Base-by-base conservation (phyloP, 768 basidiomycete species). In the Lactarius hatsudake region DNA sequence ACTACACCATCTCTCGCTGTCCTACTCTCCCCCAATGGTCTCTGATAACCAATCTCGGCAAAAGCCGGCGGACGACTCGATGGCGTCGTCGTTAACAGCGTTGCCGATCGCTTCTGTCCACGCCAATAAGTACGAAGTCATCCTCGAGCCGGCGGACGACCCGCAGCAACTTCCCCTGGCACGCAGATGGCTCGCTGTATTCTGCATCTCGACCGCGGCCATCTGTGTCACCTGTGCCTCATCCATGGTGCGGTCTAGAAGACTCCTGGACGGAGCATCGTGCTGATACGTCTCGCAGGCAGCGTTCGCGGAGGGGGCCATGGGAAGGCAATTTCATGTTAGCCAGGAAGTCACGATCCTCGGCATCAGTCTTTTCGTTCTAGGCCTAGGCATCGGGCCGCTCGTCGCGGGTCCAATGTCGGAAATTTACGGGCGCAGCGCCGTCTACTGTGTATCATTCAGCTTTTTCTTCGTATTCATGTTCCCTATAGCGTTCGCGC, bases 401-500 rank as follows among this genome's bases (percentile, higher is more conserved):
- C 62, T 75, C 30, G 42, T 75, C 26, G 71, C 73, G 17, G 80
- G 78, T 7, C 80, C 80, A 2, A 78, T 76, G 30, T 85, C 77
- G 60, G 81, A 82, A 71, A 69, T 90, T 18, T 84, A 86, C 72
- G 90, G 92, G 2, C 79, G 87, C 57, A 86, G 84, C 63, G 74
- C 81, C 43, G 82, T 92, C 15, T 91, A 93, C 73, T 79, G 81
- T 15, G 70, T 81, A 3, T 87, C 89, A 0, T 92, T 88, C 68
- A 69, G 78, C 1, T 69, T 85, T 5, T 87, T 90, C 74, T 85
- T 90, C 71, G 71, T 84, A 1, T 82, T 89, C 63, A 85, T 86
- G 23, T 88, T 87, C 72, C 88, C 90, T 0, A 86, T 90, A 6
- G 88, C 90, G 1, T 93, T 94, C 67, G 83, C 89, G 1, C 86